phyloP scores from a whole-genome alignment of 2,329 filamentous ascomycete species.

The Chaetomium sp. region DNA sequence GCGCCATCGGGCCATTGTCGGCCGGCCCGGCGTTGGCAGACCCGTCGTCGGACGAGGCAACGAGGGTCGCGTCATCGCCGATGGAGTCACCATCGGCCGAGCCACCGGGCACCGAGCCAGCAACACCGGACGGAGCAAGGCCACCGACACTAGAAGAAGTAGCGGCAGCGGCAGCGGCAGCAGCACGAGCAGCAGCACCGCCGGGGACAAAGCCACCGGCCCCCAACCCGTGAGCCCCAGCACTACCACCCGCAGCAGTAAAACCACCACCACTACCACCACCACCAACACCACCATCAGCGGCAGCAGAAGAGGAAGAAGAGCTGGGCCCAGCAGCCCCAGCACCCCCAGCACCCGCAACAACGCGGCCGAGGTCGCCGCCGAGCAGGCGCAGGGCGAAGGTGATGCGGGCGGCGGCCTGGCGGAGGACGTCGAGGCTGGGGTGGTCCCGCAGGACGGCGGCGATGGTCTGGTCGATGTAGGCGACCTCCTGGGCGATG shows the following conservation, averaged over 20 bases:
- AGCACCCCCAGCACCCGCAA: background rate
- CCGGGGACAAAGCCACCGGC: background rate
- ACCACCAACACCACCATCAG: background rate
- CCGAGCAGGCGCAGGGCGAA: slow-evolving; percentile 2
- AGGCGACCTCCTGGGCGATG: background rate
- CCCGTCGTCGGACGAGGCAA: background rate
- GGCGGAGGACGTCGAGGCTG: background rate
- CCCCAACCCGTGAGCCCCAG: background rate
- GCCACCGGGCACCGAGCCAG: too few species aligned
- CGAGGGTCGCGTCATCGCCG: background rate
- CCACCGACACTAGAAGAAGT: background rate
- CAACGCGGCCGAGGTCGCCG: background rate
- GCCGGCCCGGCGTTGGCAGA: background rate
- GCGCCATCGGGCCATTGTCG: too few species aligned
- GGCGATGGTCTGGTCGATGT: background rate
- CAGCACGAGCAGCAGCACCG: background rate
- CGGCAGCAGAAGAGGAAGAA: background rate
- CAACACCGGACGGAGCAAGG: background rate
- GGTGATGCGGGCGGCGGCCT: background rate
- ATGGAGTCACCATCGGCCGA: too few species aligned
- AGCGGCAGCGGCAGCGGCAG: too few species aligned
- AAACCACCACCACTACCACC: background rate
- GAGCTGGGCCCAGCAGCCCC: background rate
- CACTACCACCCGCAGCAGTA: background rate
- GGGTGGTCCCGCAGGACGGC: background rate